Percentiles rank a stretch among this genome's conserved stretches.
These are phyloP conservation scores for Stellera chamaejasme DNA, from an alignment of 345 rosid genomes.

Conservation along the genomic window DNA sequence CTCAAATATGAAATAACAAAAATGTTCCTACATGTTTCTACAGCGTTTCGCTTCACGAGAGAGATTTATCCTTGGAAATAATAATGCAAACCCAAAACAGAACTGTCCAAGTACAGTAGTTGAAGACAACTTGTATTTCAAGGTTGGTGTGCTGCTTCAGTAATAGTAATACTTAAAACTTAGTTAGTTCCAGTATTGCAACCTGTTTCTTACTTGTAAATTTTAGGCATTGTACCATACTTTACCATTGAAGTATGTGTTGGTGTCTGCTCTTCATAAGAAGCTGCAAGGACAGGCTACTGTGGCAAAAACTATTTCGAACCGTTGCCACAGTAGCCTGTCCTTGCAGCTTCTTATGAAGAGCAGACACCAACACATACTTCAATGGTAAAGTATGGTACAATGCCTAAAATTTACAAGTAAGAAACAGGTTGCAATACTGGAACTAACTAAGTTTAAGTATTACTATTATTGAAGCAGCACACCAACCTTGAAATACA, in stretches of 20 bases:
- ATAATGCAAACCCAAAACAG: constrained; percentile 28
- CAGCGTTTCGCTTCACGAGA: constrained; percentile 87
- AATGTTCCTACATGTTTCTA: neutral
- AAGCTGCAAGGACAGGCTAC: too few relatives aligned
- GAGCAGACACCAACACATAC: neutral
- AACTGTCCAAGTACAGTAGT: neutral
- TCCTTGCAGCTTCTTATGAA: too few relatives aligned
- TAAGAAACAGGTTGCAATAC: neutral
- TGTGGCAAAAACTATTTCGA: constrained; percentile 16
- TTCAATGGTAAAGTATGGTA: too few relatives aligned
- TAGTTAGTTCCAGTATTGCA: too few relatives aligned
- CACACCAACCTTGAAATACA: too few relatives aligned
- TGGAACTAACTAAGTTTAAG: too few relatives aligned
- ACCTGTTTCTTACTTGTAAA: neutral
- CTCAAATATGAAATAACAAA: neutral
- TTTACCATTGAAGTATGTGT: too few relatives aligned
- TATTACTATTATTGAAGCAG: too few relatives aligned
- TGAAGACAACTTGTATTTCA: too few relatives aligned
- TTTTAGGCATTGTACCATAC: constrained; percentile 38
- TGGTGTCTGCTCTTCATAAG: neutral
- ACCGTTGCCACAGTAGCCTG: too few relatives aligned
- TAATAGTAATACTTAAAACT: too few relatives aligned
- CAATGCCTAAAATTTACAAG: constrained; percentile 38
- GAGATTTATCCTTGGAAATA: constrained; percentile 48
- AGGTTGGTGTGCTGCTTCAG: too few relatives aligned